Conservation (phyloP, 768 basidiomycete species). For the Suillus subalutaceus region DNA sequence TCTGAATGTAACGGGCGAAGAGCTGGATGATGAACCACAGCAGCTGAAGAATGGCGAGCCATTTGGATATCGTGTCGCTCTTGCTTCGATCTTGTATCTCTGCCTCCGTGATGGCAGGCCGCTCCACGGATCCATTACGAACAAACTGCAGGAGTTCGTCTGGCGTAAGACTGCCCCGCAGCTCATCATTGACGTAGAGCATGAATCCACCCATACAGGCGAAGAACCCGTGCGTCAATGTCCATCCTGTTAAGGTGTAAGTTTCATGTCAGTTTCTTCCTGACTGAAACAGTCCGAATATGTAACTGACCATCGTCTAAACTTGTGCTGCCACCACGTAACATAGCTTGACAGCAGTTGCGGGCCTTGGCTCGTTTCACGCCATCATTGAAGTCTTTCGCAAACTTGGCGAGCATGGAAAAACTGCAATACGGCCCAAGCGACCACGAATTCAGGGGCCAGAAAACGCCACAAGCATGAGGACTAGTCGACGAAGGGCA, state of each 20-base stretch:
- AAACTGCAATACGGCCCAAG: background rate
- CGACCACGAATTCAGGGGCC: background rate
- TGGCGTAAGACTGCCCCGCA: background rate
- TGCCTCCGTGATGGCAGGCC: background rate
- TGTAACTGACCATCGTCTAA: background rate
- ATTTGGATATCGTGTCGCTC: background rate
- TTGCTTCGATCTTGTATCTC: background rate
- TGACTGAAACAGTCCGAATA: background rate
- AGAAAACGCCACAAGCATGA: background rate
- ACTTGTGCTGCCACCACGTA: background rate
- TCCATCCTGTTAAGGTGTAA: background rate
- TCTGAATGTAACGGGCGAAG: background rate
- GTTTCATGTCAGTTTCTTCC: background rate
- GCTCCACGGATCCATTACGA: background rate
- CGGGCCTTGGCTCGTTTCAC: too few relatives aligned
- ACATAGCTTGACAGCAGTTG: too few relatives aligned
- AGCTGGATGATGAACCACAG: background rate
- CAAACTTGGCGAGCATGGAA: rapidly evolving
- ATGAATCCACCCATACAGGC: background rate
- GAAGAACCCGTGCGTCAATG: background rate
- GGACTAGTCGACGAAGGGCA: background rate
- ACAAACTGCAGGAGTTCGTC: background rate
- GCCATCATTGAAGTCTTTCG: background rate
- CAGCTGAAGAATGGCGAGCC: background rate
- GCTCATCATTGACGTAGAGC: background rate